Evolutionary conservation across 306 rosid species (phyloP), one percentile per base, ranked within the genome.

Genomic region (Castanea mollissima): DNA sequence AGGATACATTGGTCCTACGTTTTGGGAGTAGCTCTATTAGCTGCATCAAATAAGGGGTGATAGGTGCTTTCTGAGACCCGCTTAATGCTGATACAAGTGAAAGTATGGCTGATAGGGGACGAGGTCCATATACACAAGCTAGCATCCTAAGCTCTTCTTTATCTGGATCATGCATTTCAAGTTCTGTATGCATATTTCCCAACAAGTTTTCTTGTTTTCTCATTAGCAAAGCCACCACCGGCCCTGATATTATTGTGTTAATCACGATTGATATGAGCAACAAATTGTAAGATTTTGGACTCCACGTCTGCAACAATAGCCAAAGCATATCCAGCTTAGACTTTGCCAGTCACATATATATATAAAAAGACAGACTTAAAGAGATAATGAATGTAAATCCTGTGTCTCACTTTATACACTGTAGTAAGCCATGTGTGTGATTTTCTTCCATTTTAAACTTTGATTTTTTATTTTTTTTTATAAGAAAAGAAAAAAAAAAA

Each of bases 171-270:
- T 80, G 86, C 1, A 79, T 74, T 54, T 91, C 98, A 0, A 92
- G 81, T 1, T 90, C 84, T 0, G 93, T 91, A 54, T 80, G 64
- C n/a, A 81, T 78, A 80, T 88, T 91, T 23, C 91, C 63, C 76
- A 90, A 90, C 75, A 92, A 55, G 74, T 82, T 88, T 27, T 89
- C 88, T 27, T 92, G 96, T 23, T 81, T 89, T 12, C 87, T 86
- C 77, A 90, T 71, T 46, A 95, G 84, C 55, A 82, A 81, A 49
- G 97, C 92, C n/a, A 92, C 91, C 13, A 90, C 55, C 19, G 94
- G 86, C 29, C 99, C 99, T 25, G 99, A 91, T 75, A 95, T 80
- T 20, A 95, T 80, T 23, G 99, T 92, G 92, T 88, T 92, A 5
- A 90, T 57, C 54, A 92, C 92, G 13, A 91, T 77, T 65, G 96